phyloP scores from a whole-genome alignment of 1,284 basidiomycete genomes.

The Microbotryum intermedium region DNA sequence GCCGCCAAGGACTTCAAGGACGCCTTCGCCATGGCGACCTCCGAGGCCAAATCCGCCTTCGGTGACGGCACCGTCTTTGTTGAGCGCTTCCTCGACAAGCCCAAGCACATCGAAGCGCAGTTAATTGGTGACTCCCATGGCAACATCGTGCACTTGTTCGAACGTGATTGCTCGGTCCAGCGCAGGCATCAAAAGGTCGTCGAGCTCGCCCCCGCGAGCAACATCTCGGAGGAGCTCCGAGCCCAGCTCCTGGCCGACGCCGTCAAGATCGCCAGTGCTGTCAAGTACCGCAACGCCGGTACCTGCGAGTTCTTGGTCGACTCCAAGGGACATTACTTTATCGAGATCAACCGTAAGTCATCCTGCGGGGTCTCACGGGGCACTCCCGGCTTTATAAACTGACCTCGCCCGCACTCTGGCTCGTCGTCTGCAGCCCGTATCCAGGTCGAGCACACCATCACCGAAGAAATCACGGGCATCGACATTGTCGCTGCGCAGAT shows the following conservation, averaged over 20 bases:
- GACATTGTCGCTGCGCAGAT: constrained; percentile 98
- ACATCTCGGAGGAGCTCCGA: constrained; percentile 82
- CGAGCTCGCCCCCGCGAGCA: constrained; percentile 93
- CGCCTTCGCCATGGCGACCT: constrained; percentile 85
- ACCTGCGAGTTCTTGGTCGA: constrained; percentile 78
- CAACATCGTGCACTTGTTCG: constrained; percentile 93
- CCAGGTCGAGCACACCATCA: constrained; percentile 86
- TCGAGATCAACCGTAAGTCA: constrained; percentile 58
- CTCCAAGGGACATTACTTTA: constrained; percentile 95
- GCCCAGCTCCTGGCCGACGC: constrained; percentile 81
- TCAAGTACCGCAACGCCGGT: constrained; percentile 91
- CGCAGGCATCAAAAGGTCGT: constrained; percentile 98
- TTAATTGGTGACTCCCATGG: constrained; percentile 81
- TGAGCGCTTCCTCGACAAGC: constrained; percentile 78
- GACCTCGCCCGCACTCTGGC: too few species aligned
- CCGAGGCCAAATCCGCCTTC: constrained; percentile 91
- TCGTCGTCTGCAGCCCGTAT: constrained; percentile 54
- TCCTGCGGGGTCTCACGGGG: not conserved
- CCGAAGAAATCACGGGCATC: constrained; percentile 97
- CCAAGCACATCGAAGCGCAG: constrained; percentile 96
- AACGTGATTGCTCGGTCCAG: constrained; percentile 98
- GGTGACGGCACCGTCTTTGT: constrained; percentile 98
- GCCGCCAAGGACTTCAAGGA: constrained; percentile 84
- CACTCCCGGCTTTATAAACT: constrained; percentile 51
- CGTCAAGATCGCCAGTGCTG: constrained; percentile 87